Percentiles rank a stretch among this genome's conserved stretches.
phyloP scores from a whole-genome alignment of 495 filamentous ascomycete genomes.

The Elasticomyces elasticus region DNA sequence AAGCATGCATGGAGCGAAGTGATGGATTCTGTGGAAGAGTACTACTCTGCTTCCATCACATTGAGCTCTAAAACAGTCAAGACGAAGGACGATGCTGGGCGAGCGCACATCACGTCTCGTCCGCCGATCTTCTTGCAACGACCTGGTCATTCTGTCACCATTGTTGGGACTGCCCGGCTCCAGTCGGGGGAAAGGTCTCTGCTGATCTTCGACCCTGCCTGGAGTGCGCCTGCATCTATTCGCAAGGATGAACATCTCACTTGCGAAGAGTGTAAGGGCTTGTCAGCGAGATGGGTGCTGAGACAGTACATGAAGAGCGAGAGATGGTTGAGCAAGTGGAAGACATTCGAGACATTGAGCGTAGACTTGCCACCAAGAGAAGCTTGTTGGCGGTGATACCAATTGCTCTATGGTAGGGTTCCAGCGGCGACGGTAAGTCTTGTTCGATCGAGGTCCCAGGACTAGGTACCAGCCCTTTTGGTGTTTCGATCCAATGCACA shows the following conservation, averaged over 20 bases:
- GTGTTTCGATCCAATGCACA: too few relatives aligned
- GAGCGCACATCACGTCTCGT: constrained; percentile 47
- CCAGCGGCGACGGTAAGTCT: too few relatives aligned
- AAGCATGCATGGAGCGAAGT: constrained; percentile 36
- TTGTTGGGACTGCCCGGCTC: constrained; percentile 69
- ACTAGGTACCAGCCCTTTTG: too few relatives aligned
- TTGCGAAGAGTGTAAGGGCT: neutral
- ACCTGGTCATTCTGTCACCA: constrained; percentile 80
- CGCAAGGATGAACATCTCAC: constrained; percentile 14
- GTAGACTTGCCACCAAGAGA: neutral
- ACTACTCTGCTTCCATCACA: constrained; percentile 48
- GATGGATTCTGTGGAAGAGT: constrained; percentile 56
- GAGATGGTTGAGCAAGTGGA: constrained; percentile 5
- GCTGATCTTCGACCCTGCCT: constrained; percentile 83
- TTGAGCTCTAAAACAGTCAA: neutral
- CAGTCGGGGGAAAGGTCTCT: constrained; percentile 56
- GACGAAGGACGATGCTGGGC: neutral
- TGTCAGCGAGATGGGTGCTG: neutral
- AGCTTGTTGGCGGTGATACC: neutral
- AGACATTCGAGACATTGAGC: constrained; percentile 12
- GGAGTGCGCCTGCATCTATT: constrained; percentile 56
- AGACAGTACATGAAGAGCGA: constrained; percentile 2
- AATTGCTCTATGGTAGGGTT: too few relatives aligned
- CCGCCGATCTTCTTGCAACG: constrained; percentile 90
- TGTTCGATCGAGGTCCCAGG: too few relatives aligned